Base-by-base conservation (phyloP, 192 early-diverging fungal species). In the Nowakowskiella sp. region DNA sequence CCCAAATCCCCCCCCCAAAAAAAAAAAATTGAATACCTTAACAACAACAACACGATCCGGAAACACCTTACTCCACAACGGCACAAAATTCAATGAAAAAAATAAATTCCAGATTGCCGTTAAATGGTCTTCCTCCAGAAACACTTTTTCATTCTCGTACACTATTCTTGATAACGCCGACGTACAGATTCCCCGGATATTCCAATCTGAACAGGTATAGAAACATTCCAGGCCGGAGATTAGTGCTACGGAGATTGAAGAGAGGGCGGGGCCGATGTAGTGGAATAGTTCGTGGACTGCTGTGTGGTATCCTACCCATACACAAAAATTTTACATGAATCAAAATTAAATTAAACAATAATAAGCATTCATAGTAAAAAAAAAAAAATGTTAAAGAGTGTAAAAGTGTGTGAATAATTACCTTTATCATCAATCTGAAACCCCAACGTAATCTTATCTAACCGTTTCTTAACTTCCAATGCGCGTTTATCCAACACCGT, bases 171-270 rank as follows among this genome's bases (percentile, higher is more conserved):
- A 57, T 19, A 81, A 57, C 7, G 78, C 75, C 6, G 77, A 48
- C 24, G 67, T 76, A 55, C 77, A 75, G 43, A 78, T 71, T 10
- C 73, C 64, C 23, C 78, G 51, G 3, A 77, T 59, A 3, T 52
- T 55, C 61, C 71, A 67, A 44, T 81, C 78, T 26, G 53, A 51
- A 47, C 65, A 67, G 1, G 61, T 65, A 45, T 81, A 71, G 49
- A 80, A 81, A 43, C 62, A 60, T 55, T 81, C 78, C 24, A 81
- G 57, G 13, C 76, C 77, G n/a, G 78, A 65, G n/a, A 81, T 70
- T 9, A 81, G 29, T 7, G 77, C 60, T 21, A 81, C 62, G 1
- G 59, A 61, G 69, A 81, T 74, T 19, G 32, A 31, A n/a, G 60
- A 58, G 3, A 81, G 49, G 2, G 67, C 42, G 10, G 58, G 47